These are phyloP conservation scores for Petunia axillaris DNA, from an alignment of 257 asterid species.

Conservation along the genomic window DNA sequence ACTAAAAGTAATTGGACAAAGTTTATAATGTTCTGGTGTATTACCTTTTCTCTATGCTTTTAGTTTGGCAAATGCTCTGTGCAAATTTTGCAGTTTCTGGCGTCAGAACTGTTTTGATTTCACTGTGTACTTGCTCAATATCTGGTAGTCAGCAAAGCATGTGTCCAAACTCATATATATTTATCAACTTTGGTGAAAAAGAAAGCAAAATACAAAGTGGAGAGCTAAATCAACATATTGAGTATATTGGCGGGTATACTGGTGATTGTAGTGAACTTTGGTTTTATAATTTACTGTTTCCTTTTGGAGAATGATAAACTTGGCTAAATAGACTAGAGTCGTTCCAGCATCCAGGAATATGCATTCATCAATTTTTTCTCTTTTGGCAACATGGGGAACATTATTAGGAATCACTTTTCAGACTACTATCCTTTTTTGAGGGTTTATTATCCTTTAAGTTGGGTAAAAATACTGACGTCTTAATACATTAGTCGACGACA, in stretches of 20 bases:
- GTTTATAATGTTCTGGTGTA: neutral
- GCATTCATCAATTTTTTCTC: neutral
- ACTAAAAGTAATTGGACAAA: neutral
- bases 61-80: neutral
- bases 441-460: neutral
- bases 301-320: conserved; percentile 2
- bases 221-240: neutral
- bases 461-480: neutral
- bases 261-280: conserved; percentile 9
- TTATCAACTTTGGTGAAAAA: neutral
- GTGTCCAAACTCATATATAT: neutral
- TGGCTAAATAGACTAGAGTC: neutral
- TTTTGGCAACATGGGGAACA: neutral
- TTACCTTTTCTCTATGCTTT: neutral
- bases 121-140: neutral
- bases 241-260: neutral
- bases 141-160: neutral
- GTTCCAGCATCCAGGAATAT: conserved; percentile 13
- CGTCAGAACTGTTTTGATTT: neutral
- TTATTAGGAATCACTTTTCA: conserved; percentile 7
- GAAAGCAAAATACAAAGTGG: neutral
- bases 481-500: neutral
- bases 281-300: conserved; percentile 5
- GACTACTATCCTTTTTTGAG: neutral
- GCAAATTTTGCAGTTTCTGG: neutral